phyloP scores from a whole-genome alignment of 192 early-diverging fungal species.

The Piromyces finnis region DNA sequence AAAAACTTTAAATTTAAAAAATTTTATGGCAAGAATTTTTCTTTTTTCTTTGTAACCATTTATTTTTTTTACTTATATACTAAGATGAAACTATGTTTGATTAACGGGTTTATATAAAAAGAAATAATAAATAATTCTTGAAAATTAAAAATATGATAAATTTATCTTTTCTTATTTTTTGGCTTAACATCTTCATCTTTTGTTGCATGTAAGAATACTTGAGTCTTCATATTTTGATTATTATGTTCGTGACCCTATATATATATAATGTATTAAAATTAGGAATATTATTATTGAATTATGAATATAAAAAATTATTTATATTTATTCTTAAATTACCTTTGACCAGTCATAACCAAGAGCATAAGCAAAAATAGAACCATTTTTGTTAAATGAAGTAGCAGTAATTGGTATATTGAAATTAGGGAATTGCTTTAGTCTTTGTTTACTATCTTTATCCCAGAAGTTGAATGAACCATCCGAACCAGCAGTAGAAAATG shows the following conservation, averaged over 20 bases:
- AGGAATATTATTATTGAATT: constrained; percentile 12
- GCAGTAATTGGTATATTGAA: constrained; percentile 45
- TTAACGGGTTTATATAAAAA: no score
- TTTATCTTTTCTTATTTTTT: constrained; percentile 19
- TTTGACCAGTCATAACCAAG: constrained; percentile 70
- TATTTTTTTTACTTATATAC: no score
- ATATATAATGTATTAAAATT: background rate
- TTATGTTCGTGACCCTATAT: constrained; percentile 51
- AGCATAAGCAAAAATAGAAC: constrained; percentile 82
- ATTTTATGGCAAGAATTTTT: no score
- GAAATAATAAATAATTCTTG: no score
- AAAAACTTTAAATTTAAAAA: no score
- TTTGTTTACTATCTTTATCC: constrained; percentile 84
- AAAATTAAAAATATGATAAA: background rate
- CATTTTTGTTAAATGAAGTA: constrained; percentile 64
- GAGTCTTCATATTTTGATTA: constrained; percentile 34
- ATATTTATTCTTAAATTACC: no score
- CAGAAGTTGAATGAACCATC: constrained; percentile 82
- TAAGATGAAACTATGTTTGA: no score
- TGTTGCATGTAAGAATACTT: constrained; percentile 61
- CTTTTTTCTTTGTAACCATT: no score
- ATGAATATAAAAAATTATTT: no score
- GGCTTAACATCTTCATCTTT: constrained; percentile 70
- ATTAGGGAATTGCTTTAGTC: constrained; percentile 55
- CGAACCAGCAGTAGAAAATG: constrained; percentile 70